Conservation (phyloP, 2,329 filamentous ascomycete genomes). For the Magnaporthiopsis poae region DNA sequence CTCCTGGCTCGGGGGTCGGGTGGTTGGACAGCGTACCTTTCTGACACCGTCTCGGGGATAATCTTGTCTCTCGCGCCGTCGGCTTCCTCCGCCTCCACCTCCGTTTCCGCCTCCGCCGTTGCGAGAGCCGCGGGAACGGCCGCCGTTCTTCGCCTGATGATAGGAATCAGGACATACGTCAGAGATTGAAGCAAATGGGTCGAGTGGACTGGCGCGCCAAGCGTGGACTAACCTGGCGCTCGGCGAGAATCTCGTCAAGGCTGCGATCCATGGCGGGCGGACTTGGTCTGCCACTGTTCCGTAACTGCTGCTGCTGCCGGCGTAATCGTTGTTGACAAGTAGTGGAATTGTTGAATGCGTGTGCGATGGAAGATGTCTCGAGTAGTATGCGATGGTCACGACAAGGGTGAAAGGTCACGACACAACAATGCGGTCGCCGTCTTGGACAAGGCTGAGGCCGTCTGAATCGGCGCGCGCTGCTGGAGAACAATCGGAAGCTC, state of each 20-base stretch:
- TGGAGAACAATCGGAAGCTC: not conserved
- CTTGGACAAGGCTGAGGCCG: not conserved
- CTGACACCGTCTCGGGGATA: slow-evolving; percentile 75
- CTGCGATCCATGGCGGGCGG: slow-evolving; percentile 36
- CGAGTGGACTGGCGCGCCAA: slow-evolving; percentile 10
- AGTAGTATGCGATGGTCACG: not conserved
- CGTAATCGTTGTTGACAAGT: not conserved
- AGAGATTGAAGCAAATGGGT: not conserved
- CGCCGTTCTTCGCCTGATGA: slow-evolving; percentile 8
- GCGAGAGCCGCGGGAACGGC: slow-evolving; percentile 26
- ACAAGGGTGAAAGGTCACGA: not conserved
- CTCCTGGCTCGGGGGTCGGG: not conserved
- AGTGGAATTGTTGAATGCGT: not conserved
- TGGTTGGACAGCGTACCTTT: slow-evolving; percentile 53
- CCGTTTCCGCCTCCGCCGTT: slow-evolving; percentile 22
- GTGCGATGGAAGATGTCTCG: not conserved
- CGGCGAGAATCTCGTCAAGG: slow-evolving; percentile 47
- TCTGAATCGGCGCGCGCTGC: not conserved
- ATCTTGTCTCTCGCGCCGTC: slow-evolving; percentile 27
- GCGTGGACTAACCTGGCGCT: slow-evolving; percentile 23
- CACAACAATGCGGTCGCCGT: not conserved
- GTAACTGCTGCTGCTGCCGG: not conserved
- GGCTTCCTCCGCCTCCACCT: slow-evolving; percentile 15
- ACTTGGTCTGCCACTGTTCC: not conserved
- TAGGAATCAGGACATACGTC: not conserved